Percentiles rank a stretch among this genome's conserved stretches.
Evolutionary conservation across 352 stramenopile genomes (phyloP).

Genomic region (Aphanomyces invadans): DNA sequence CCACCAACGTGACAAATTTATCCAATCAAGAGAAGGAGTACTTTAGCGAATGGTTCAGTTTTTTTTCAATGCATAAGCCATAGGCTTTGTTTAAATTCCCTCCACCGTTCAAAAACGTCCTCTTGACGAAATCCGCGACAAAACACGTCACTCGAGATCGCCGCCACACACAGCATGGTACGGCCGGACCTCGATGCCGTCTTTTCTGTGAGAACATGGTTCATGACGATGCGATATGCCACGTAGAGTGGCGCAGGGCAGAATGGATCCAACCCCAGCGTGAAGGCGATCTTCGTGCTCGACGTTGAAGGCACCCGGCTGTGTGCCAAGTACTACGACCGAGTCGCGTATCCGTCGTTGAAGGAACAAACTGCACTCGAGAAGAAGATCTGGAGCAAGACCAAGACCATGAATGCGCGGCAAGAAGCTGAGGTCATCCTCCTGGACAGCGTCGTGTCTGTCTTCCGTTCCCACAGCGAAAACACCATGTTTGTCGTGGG

Average conservation of each 20-base stretch:
- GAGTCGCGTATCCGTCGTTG: constrained; percentile 69
- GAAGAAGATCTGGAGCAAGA: constrained; percentile 87
- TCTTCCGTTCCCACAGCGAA: constrained; percentile 83
- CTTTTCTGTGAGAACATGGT: background rate
- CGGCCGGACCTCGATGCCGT: background rate
- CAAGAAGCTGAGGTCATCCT: constrained; percentile 85
- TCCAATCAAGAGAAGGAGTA: background rate
- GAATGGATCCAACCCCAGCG: constrained; percentile 37
- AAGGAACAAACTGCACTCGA: constrained; percentile 84
- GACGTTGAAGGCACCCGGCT: constrained; percentile 84
- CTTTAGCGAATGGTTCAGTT: no score
- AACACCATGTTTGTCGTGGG: constrained; percentile 85
- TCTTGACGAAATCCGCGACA: background rate
- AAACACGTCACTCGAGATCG: constrained; percentile 8
- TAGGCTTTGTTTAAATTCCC: no score
- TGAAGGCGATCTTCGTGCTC: constrained; percentile 85
- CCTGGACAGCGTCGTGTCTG: constrained; percentile 85
- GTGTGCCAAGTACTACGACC: constrained; percentile 88
- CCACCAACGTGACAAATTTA: background rate
- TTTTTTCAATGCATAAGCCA: no score
- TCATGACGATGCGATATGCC: background rate
- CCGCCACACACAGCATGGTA: constrained; percentile 23
- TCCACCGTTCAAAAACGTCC: background rate
- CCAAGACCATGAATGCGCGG: constrained; percentile 80
- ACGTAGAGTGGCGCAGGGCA: background rate